Evolutionary conservation across 176 grass and related monocot genomes (phyloP).

Genomic region (Areca catechu): DNA sequence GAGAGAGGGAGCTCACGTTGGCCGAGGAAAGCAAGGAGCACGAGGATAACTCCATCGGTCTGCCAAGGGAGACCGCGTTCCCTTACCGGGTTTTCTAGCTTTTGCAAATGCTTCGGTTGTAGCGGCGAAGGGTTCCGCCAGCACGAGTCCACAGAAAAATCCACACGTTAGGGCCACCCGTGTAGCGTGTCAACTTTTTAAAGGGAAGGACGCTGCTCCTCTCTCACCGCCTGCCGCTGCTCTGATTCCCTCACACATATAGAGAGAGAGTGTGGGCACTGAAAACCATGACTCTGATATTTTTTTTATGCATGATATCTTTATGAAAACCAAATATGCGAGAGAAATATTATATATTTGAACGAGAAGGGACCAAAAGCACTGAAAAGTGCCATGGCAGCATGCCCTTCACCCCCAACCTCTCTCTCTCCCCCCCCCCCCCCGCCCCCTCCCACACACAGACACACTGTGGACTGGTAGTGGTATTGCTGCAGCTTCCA

Average conservation of each 20-base stretch:
- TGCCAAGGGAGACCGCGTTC: no score
- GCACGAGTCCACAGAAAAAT: no score
- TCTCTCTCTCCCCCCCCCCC: not conserved
- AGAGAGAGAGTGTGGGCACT: slow-evolving; percentile 11
- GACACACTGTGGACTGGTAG: not conserved
- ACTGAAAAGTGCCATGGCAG: slow-evolving; percentile 7
- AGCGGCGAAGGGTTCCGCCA: no score
- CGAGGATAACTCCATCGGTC: no score
- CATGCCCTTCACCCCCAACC: not conserved
- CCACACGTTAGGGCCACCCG: no score
- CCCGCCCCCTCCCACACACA: no score
- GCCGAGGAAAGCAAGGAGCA: not conserved
- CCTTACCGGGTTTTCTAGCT: no score
- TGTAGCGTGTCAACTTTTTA: no score
- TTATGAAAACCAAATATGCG: slow-evolving; percentile 5
- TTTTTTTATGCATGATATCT: slow-evolving; percentile 15
- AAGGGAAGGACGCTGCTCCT: not conserved
- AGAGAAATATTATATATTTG: slow-evolving; percentile 5
- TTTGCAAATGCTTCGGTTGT: no score
- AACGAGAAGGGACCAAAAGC: slow-evolving; percentile 17
- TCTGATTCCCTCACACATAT: slow-evolving; percentile 3
- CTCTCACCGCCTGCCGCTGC: not conserved
- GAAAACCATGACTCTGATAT: slow-evolving; percentile 15
- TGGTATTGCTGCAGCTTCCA: slow-evolving; percentile 8
- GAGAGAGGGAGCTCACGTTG: not conserved